These are phyloP conservation scores for Pinus albicaulis DNA, from an alignment of 75 land plant species.

Conservation along the genomic window DNA sequence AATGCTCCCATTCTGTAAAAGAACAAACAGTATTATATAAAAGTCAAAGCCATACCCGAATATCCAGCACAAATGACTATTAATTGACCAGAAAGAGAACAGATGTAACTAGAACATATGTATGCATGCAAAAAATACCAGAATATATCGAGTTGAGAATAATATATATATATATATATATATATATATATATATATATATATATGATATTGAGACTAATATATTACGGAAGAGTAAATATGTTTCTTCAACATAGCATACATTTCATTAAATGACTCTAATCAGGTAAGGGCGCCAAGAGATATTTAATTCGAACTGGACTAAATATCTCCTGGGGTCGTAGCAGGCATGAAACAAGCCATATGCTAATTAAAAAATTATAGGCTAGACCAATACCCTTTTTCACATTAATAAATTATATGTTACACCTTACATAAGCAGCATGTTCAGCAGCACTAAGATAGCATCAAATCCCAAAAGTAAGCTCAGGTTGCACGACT, in stretches of 20 bases:
- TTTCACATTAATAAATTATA: background rate
- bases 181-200: no score
- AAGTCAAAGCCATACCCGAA: no score
- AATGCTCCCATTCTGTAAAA: constrained; percentile 76
- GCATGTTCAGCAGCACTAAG: background rate
- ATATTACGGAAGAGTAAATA: no score
- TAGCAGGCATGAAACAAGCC: background rate
- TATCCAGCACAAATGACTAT: no score
- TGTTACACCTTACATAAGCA: background rate
- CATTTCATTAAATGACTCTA: background rate
- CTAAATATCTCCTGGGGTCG: background rate
- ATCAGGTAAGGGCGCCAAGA: background rate
- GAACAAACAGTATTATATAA: background rate
- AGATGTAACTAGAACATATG: background rate
- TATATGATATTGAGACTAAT: no score
- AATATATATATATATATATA: no score
- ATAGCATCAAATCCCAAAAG: background rate
- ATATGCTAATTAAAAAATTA: background rate
- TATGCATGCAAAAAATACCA: background rate
- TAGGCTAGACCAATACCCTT: background rate
- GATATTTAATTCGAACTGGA: background rate
- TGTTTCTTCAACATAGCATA: background rate
- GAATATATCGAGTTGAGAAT: background rate
- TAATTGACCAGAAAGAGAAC: no score
- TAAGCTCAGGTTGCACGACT: background rate